A percentile compares a stretch with the other conserved stretches of the same genome.
These are phyloP conservation scores for Fusarium haematococcum DNA, from an alignment of 2,329 filamentous ascomycete genomes.

Conservation along the genomic window DNA sequence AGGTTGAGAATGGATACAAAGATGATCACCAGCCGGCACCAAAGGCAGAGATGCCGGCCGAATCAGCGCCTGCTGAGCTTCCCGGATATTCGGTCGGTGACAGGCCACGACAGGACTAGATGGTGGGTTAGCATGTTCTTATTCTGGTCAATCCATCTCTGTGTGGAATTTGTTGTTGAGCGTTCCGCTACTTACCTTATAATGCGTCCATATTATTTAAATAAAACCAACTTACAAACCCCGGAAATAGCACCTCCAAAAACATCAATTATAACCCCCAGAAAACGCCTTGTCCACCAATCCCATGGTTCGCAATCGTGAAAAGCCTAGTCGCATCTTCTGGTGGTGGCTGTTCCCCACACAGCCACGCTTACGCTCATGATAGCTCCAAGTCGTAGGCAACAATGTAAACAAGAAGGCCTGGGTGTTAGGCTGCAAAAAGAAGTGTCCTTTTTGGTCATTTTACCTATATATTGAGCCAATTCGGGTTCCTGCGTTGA, in stretches of 20 bases:
- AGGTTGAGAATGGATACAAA: neutral
- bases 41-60: neutral
- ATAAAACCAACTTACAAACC: neutral
- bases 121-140: neutral
- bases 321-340: constrained; percentile 12
- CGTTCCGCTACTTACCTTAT: neutral
- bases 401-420: constrained; percentile 17
- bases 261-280: neutral
- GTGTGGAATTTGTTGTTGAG: neutral
- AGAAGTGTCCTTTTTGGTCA: constrained; percentile 1
- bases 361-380: constrained; percentile 1
- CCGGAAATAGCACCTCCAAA: neutral
- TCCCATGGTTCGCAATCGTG: neutral
- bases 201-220: neutral
- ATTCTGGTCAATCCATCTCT: neutral
- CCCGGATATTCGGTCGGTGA: neutral
- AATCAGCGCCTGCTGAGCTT: neutral
- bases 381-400: constrained; percentile 11
- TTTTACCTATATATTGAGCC: neutral
- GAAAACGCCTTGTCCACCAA: neutral
- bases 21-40: neutral
- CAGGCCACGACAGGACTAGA: neutral
- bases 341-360: constrained; percentile 25
- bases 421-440: neutral
- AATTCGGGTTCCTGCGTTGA: neutral